Conservation (phyloP, 2,329 filamentous ascomycete species). For the Ophiosphaerella korrae region DNA sequence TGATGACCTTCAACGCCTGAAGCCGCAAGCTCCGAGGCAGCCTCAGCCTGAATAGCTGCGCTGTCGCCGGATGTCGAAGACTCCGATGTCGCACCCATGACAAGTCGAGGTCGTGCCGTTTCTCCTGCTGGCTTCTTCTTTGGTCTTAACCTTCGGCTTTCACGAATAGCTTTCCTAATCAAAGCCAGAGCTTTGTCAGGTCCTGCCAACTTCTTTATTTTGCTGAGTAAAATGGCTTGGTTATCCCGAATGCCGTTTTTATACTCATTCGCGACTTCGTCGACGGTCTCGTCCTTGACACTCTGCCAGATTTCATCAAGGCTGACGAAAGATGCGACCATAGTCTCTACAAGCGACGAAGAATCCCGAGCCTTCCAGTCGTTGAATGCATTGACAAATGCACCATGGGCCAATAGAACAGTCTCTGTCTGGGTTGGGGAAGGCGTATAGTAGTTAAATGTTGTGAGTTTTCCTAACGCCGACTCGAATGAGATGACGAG, state of each 20-base stretch:
- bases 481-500: slow-evolving; percentile 79
- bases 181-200: slow-evolving; percentile 71
- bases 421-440: slow-evolving; percentile 66
- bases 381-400: slow-evolving; percentile 79
- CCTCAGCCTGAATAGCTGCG: slow-evolving; percentile 45
- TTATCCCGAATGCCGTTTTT: slow-evolving; percentile 80
- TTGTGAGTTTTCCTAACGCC: slow-evolving; percentile 68
- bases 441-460: slow-evolving; percentile 69
- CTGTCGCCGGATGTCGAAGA: slow-evolving; percentile 34
- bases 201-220: slow-evolving; percentile 79
- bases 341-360: slow-evolving; percentile 76
- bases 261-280: slow-evolving; percentile 76
- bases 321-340: slow-evolving; percentile 86
- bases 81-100: slow-evolving; percentile 50
- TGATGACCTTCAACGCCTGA: slow-evolving; percentile 18
- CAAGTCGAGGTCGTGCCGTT: slow-evolving; percentile 68
- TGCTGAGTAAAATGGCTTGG: slow-evolving; percentile 76
- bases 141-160: slow-evolving; percentile 68
- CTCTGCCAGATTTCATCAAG: slow-evolving; percentile 83
- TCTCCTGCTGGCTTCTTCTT: slow-evolving; percentile 72
- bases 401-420: slow-evolving; percentile 71
- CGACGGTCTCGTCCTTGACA: slow-evolving; percentile 77
- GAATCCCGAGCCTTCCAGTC: slow-evolving; percentile 84
- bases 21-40: slow-evolving; percentile 38
- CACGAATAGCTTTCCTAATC: slow-evolving; percentile 75